These are phyloP conservation scores for Pseudonitzschia delicatissima DNA, from an alignment of 108 stramenopile genomes.

Conservation along the genomic window DNA sequence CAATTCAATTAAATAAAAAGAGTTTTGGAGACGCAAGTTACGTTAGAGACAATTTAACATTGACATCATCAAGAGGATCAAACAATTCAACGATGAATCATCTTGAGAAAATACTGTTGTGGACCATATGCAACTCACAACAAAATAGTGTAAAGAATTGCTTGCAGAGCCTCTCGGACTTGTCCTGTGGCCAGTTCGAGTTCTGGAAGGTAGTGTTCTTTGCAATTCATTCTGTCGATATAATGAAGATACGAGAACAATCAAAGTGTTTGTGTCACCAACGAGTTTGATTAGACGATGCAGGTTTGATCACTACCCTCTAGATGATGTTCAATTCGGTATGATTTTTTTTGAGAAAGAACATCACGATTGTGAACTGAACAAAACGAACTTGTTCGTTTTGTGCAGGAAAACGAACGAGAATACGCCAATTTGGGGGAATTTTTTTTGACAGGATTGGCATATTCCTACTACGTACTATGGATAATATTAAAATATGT, in stretches of 20 bases:
- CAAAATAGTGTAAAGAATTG: slow-evolving; percentile 80
- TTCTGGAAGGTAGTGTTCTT: slow-evolving; percentile 80
- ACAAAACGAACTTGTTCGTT: too few species aligned
- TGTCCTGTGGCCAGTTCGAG: slow-evolving; percentile 81
- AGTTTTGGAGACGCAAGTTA: neutral
- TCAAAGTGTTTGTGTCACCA: neutral
- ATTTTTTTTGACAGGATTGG: too few species aligned
- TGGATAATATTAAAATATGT: too few species aligned
- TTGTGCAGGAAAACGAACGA: too few species aligned
- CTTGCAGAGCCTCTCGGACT: slow-evolving; percentile 78
- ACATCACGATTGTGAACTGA: too few species aligned
- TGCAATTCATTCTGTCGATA: slow-evolving; percentile 65
- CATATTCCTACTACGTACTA: too few species aligned
- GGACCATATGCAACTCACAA: slow-evolving; percentile 47
- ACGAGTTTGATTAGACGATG: too few species aligned
- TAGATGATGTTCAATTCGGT: too few species aligned
- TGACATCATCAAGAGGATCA: neutral
- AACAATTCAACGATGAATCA: neutral
- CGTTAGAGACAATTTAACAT: neutral
- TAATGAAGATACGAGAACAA: neutral
- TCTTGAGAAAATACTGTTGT: neutral
- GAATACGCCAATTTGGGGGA: too few species aligned
- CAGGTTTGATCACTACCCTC: neutral
- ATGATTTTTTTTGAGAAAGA: too few species aligned
- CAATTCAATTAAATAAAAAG: neutral